Conservation (phyloP, 2,329 filamentous ascomycete species). For the Xylariaceae sp. region DNA sequence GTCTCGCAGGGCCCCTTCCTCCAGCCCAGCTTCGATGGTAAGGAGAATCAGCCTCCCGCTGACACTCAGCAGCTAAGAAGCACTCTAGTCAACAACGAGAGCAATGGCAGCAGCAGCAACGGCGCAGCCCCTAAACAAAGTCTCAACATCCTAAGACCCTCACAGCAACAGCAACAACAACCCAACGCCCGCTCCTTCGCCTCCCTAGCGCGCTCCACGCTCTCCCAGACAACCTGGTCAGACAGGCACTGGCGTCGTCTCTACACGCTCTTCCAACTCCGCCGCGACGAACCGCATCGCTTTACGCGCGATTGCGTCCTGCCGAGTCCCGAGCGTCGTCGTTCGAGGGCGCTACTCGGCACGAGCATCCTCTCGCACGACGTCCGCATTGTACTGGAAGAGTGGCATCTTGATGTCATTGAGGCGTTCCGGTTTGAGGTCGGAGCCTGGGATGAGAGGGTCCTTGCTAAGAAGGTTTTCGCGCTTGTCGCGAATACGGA, state of each 20-base stretch:
- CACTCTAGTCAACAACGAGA: constrained; percentile 11
- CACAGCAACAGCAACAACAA: background rate
- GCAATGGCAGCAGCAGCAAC: too few relatives aligned
- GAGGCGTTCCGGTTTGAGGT: constrained; percentile 47
- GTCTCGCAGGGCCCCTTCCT: constrained; percentile 17
- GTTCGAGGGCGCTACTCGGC: constrained; percentile 37
- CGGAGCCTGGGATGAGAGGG: constrained; percentile 45
- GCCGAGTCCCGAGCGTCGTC: constrained; percentile 13
- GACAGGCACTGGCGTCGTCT: constrained; percentile 48
- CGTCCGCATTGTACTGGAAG: constrained; percentile 43
- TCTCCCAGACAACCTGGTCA: constrained; percentile 45
- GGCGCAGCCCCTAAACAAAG: background rate
- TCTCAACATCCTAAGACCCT: background rate
- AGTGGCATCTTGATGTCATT: constrained; percentile 55
- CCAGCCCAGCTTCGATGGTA: constrained; percentile 24
- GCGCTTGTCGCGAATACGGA: constrained; percentile 48
- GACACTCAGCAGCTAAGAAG: constrained; percentile 7
- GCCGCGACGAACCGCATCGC: constrained; percentile 37
- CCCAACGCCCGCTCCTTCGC: background rate
- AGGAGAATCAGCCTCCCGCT: constrained; percentile 33
- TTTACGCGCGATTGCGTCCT: constrained; percentile 32
- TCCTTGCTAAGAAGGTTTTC: constrained; percentile 49
- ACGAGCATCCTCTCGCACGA: constrained; percentile 45
- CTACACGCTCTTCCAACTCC: constrained; percentile 47
- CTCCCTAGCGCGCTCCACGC: constrained; percentile 7